These are phyloP conservation scores for Pterulicium gracile DNA, from an alignment of 1,284 basidiomycete species.

Conservation along the genomic window DNA sequence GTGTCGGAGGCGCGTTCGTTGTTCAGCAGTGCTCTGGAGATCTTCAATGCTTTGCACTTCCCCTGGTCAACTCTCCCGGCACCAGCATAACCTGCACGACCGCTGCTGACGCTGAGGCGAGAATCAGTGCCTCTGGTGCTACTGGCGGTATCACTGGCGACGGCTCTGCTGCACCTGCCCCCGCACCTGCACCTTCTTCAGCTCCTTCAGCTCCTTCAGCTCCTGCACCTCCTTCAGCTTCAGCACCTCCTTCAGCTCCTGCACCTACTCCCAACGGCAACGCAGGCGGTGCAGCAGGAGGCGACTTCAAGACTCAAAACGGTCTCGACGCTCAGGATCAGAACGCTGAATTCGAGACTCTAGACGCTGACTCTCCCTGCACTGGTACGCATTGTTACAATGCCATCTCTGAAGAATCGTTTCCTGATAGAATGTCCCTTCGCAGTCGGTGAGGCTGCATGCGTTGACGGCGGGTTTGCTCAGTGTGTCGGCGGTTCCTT, in stretches of 20 bases:
- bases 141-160: background rate
- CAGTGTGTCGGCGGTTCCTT: constrained; percentile 22
- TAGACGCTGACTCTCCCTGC: background rate
- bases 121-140: background rate
- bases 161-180: background rate
- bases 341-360: background rate
- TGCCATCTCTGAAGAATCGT: too few relatives aligned
- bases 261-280: too few relatives aligned
- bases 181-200: background rate
- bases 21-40: constrained; percentile 20
- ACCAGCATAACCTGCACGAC: background rate
- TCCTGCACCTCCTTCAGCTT: too few relatives aligned
- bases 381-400: background rate
- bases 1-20: constrained; percentile 21
- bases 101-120: background rate
- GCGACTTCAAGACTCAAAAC: background rate
- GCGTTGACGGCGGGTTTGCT: constrained; percentile 15
- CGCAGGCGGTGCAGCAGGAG: background rate
- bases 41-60: constrained; percentile 26
- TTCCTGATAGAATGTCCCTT: too few relatives aligned
- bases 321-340: background rate
- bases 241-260: too few relatives aligned
- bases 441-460: constrained; percentile 16
- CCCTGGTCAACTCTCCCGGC: constrained; percentile 18
- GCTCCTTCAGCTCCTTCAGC: too few relatives aligned